Evolutionary conservation across 768 basidiomycete genomes (phyloP).

Genomic region (Daedalea quercina): DNA sequence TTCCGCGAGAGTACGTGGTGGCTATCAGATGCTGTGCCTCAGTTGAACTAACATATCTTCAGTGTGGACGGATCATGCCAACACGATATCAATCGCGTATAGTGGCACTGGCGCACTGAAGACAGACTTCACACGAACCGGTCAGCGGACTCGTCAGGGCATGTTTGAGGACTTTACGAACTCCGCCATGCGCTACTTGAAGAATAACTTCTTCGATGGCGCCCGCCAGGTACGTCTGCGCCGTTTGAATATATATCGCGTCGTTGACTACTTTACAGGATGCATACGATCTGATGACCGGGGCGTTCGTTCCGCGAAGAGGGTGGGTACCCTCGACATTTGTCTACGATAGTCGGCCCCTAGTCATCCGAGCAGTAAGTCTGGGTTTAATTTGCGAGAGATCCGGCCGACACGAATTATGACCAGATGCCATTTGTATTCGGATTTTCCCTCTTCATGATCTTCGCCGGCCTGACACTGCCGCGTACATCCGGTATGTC

Average conservation of each 20-base stretch:
- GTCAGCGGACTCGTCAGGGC: slow-evolving; percentile 79
- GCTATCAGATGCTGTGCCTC: slow-evolving; percentile 2
- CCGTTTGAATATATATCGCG: background rate
- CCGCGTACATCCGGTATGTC: slow-evolving; percentile 80
- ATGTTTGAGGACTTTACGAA: slow-evolving; percentile 82
- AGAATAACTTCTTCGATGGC: slow-evolving; percentile 97
- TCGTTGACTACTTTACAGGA: slow-evolving; percentile 44
- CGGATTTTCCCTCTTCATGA: slow-evolving; percentile 81
- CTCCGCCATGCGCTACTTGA: slow-evolving; percentile 77
- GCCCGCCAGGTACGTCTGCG: slow-evolving; percentile 61
- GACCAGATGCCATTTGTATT: slow-evolving; percentile 85
- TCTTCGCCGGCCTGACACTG: slow-evolving; percentile 77
- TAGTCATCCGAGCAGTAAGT: slow-evolving; percentile 77
- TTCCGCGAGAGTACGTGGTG: slow-evolving; percentile 77
- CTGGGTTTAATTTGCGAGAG: background rate
- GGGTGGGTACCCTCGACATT: slow-evolving; percentile 65
- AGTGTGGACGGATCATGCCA: slow-evolving; percentile 99
- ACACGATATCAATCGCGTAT: slow-evolving; percentile 84
- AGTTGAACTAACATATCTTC: background rate
- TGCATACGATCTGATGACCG: slow-evolving; percentile 91
- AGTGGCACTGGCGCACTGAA: slow-evolving; percentile 94
- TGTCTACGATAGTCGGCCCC: slow-evolving; percentile 73
- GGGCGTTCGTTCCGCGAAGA: slow-evolving; percentile 80
- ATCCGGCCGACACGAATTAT: too few relatives aligned
- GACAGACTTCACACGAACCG: slow-evolving; percentile 93